Evolutionary conservation across 2,329 filamentous ascomycete genomes (phyloP), one percentile per base, ranked within the genome.

Genomic region (Pochonia chlamydosporia): DNA sequence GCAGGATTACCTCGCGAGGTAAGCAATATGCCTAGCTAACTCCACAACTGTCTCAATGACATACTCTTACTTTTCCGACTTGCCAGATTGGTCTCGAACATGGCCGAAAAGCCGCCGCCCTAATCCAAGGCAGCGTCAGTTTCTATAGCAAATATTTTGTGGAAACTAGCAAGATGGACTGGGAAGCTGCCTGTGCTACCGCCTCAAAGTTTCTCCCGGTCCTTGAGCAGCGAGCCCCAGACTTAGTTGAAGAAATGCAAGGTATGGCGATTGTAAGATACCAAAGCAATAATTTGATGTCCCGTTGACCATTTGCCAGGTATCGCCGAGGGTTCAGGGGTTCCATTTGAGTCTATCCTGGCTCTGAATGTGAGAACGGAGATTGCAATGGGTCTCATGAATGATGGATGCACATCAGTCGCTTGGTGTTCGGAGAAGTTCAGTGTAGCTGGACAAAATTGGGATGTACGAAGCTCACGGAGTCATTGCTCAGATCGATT

Each of bases 351-450:
- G 3, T 73, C 77, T 41, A 71, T 81, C 24, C 61, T 81, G 3
- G 75, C 76, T 1, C 58, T 81, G 24, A 80, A 81, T 49, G 70
- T 78, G 5, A 67, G 78, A 1, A 79, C 74, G 0, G 78, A 81
- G 59, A 79, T 81, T 50, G 69, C 68, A 2, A 80, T 82, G 48
- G 78, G 78, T 0, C 59, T 79, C 13, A 81, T 77, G 50, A 62
- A 55, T 16, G 79, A 82, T 53, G 79, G 78, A 3, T 82, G 79
- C 53, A 82, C 79, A 0, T 70, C 71, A 10, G 35, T 37, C 13
- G 52, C 81, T 11, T 68, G 68, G 2, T 78, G 71, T 0, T 41
- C 45, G 0, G 57, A 42, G 2, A 43, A 49, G 3, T 39, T 48
- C n/a, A 48, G 51, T 7, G 73, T 71, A 48, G 58, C 82, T 4